phyloP scores from a whole-genome alignment of 192 early-diverging fungal genomes.

The Backusella mclennaniae region DNA sequence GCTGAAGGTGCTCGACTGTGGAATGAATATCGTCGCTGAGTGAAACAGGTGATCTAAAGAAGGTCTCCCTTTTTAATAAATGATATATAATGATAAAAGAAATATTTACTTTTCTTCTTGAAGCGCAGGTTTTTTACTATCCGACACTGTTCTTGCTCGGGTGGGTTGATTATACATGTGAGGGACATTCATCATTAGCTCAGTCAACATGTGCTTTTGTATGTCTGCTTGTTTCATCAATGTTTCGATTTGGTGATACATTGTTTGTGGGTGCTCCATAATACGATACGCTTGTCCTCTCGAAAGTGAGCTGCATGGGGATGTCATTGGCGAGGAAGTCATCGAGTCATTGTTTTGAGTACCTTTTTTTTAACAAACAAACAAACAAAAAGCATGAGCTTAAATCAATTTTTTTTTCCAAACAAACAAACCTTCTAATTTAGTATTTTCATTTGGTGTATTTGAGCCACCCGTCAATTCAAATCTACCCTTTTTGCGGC shows the following conservation, averaged over 20 bases:
- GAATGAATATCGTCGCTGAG: background rate
- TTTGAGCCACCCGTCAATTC: slow-evolving; percentile 27
- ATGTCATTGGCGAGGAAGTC: background rate
- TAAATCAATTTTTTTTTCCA: background rate
- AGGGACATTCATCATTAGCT: background rate
- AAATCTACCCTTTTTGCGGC: slow-evolving; percentile 36
- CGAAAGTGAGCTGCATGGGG: slow-evolving; percentile 10
- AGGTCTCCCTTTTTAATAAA: background rate
- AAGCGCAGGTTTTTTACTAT: background rate
- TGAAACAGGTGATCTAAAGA: background rate
- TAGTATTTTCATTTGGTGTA: background rate
- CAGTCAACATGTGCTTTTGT: slow-evolving; percentile 11
- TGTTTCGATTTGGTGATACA: slow-evolving; percentile 11
- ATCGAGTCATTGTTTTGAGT: slow-evolving; percentile 3
- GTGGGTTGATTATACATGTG: background rate
- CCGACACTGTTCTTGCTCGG: slow-evolving; percentile 3
- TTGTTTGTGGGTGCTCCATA: slow-evolving; percentile 2
- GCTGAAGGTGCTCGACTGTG: slow-evolving; percentile 17
- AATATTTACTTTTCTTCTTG: background rate
- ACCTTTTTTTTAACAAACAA: background rate
- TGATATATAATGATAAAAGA: background rate
- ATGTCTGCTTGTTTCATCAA: slow-evolving; percentile 10
- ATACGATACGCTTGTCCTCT: slow-evolving; percentile 13
- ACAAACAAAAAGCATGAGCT: background rate
- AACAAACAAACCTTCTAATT: background rate